Percentiles rank a stretch among this genome's conserved stretches.
These are phyloP conservation scores for Heterobasidion occidentale DNA, from an alignment of 1,284 basidiomycete species.

Conservation along the genomic window DNA sequence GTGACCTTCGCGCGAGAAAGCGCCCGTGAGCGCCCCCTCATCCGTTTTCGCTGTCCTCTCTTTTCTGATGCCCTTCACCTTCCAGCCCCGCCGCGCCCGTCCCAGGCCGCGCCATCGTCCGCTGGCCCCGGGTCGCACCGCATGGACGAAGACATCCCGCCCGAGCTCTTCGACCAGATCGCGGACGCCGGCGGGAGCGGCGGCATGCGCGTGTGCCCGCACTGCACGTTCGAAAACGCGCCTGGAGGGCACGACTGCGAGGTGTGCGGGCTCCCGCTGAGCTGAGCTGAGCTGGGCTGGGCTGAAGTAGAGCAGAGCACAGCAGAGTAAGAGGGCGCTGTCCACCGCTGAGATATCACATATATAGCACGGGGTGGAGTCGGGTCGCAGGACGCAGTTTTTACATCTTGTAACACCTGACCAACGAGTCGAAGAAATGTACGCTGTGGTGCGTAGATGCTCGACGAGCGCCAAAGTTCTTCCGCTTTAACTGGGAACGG, in stretches of 20 bases:
- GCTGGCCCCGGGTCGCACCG: conserved; percentile 15
- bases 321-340: not conserved
- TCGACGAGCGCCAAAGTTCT: no score
- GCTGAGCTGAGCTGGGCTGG: conserved; percentile 20
- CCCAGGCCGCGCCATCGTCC: conserved; percentile 28
- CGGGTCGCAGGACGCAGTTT: no score
- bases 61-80: no score
- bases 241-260: conserved; percentile 80
- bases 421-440: no score
- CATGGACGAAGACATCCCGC: conserved; percentile 68
- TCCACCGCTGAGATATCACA: no score
- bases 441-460: no score
- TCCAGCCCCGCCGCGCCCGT: conserved; percentile 35
- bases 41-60: not conserved
- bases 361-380: no score
- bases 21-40: conserved; percentile 36
- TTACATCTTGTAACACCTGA: no score
- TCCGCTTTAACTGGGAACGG: no score
- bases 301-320: not conserved
- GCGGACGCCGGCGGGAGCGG: conserved; percentile 29
- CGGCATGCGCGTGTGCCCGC: conserved; percentile 69
- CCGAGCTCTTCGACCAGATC: conserved; percentile 64
- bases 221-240: conserved; percentile 93
- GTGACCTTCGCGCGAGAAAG: conserved; percentile 77
- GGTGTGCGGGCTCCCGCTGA: conserved; percentile 84